phyloP scores from a whole-genome alignment of 495 filamentous ascomycete genomes.

The Xylaria castorea region DNA sequence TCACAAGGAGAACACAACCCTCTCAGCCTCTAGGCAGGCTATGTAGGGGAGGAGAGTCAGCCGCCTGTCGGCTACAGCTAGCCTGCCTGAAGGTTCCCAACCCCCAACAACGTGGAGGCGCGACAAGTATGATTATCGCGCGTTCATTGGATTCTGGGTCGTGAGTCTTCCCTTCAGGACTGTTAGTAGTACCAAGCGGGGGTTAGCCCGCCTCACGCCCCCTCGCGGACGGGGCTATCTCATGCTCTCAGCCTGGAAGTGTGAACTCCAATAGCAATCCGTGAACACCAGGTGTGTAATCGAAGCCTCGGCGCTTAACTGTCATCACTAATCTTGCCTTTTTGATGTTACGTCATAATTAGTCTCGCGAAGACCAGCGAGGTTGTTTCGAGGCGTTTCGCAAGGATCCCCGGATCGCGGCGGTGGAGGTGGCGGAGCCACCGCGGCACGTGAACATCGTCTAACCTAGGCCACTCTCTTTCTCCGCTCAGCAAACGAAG shows the following conservation, averaged over 20 bases:
- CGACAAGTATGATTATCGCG: background rate
- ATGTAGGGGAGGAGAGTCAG: background rate
- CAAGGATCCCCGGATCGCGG: constrained; percentile 10
- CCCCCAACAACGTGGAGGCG: constrained; percentile 2
- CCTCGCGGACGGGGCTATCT: constrained; percentile 7
- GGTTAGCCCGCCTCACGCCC: background rate
- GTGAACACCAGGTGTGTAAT: background rate
- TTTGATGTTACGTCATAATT: background rate
- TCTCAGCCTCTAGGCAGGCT: constrained; percentile 7
- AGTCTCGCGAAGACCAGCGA: background rate
- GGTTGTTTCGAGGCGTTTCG: background rate
- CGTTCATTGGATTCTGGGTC: background rate
- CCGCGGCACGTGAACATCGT: constrained; percentile 8
- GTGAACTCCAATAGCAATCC: background rate
- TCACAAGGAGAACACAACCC: background rate
- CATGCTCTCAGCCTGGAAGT: background rate
- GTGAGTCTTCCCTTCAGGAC: background rate
- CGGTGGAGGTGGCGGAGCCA: constrained; percentile 16
- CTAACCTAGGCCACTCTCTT: background rate
- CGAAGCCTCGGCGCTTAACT: constrained; percentile 7
- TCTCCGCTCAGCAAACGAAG: background rate
- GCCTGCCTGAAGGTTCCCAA: background rate
- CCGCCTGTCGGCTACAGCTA: constrained; percentile 1
- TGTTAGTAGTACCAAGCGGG: constrained; percentile 2
- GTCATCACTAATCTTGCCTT: background rate